Conservation (phyloP, 2,329 filamentous ascomycete species). For the Teratosphaeria zuluensis region DNA sequence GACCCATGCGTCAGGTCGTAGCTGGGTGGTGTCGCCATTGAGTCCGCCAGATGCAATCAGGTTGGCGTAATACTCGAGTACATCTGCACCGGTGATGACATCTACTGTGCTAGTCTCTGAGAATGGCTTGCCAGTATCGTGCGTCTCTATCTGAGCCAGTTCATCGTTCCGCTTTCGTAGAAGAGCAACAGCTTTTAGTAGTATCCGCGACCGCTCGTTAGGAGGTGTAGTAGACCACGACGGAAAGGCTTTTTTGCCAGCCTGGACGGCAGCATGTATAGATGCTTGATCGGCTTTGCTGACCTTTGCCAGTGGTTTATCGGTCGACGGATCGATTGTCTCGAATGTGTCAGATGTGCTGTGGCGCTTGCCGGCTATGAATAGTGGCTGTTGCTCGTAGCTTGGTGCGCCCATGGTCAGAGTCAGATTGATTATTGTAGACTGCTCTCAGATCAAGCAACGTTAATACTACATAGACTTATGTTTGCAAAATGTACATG, state of each 20-base stretch:
- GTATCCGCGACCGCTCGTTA: constrained; percentile 65
- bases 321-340: constrained; percentile 65
- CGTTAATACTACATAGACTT: not conserved
- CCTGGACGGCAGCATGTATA: constrained; percentile 61
- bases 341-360: constrained; percentile 53
- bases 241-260: constrained; percentile 62
- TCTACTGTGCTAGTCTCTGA: constrained; percentile 79
- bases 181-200: constrained; percentile 64
- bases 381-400: constrained; percentile 41
- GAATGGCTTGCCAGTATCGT: constrained; percentile 78
- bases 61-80: constrained; percentile 78
- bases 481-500: not conserved
- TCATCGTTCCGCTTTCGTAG: constrained; percentile 69
- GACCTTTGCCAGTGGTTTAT: constrained; percentile 58
- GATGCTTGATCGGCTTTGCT: constrained; percentile 46
- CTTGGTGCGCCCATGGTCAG: constrained; percentile 6
- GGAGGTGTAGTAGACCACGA: constrained; percentile 67
- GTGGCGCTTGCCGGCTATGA: constrained; percentile 63
- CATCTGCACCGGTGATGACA: constrained; percentile 71
- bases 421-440: not conserved
- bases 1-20: constrained; percentile 68
- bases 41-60: constrained; percentile 66
- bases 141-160: constrained; percentile 68
- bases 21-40: constrained; percentile 67
- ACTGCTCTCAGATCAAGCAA: not conserved